Evolutionary conservation across 805 yeast species (phyloP), one percentile per base, ranked within the genome.

Genomic region (Isabelozyma rhagii): DNA sequence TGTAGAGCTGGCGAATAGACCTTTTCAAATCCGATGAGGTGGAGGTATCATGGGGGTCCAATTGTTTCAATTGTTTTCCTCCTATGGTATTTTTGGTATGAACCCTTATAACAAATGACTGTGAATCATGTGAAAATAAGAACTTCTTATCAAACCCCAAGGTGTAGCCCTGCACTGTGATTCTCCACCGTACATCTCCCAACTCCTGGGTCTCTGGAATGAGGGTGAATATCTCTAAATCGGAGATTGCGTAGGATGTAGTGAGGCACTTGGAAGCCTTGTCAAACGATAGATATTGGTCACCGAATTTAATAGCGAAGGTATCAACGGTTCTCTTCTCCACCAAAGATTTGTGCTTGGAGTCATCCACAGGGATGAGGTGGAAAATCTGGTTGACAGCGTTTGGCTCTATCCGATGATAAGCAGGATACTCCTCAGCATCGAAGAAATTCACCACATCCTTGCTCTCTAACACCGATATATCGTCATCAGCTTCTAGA

Each of bases 1-100:
- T 49, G 39, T 49, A 49, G 15, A 53, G 41, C 8, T 41, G 49
- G 15, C 42, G 44, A 14, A 51, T 44, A 2, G 52, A 46, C 6
- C 27, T 44, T 25, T 47, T 47, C n/a, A 53, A 28, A 27, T 47
- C 51, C 15, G 25, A 39, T 39, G 41, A 39, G 10, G 41, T n/a
- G n/a, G 15, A 13, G 18, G 18, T 8, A 1, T 15, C 18, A 8
- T 15, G 28, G 15, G 25, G 4, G n/a, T 41, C n/a, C 9, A 18
- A 11, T 27, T 41, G 25, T 27, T 41, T 41, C 14, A 41, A 18
- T 41, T 41, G 15, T 11, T 14, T 13, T 6, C 49, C 51, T 10
- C 29, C 48, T 4, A 49, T 31, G 8, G 51, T 49, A 29, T 49
- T 49, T 15, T 11, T 25, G n/a, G 49, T 39, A 29, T 49, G 49